phyloP scores from a whole-genome alignment of 2,329 filamentous ascomycete genomes.

The Fonsecaea monophora region DNA sequence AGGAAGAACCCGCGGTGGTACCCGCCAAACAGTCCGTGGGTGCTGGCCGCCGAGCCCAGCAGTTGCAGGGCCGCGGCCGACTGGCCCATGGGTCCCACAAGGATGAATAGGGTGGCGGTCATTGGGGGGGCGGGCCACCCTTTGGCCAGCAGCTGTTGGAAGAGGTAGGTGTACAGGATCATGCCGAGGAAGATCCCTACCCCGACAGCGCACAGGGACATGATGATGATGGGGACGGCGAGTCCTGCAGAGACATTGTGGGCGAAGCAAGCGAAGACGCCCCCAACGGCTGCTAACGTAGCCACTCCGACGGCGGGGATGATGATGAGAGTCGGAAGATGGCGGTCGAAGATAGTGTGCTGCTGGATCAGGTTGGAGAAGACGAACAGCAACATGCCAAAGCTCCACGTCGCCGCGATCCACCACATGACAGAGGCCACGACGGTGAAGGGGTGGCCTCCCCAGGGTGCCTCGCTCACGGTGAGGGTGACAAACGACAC shows the following conservation, averaged over 20 bases:
- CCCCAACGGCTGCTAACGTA: slow-evolving; percentile 35
- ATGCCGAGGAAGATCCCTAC: slow-evolving; percentile 45
- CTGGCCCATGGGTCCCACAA: slow-evolving; percentile 51
- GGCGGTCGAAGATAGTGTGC: slow-evolving; percentile 47
- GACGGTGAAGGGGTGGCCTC: slow-evolving; percentile 42
- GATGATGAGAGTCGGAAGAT: slow-evolving; percentile 48
- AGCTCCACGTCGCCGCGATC: slow-evolving; percentile 43
- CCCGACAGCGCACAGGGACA: slow-evolving; percentile 50
- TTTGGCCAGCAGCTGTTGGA: slow-evolving; percentile 33
- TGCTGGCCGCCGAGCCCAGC: slow-evolving; percentile 46
- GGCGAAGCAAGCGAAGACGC: slow-evolving; percentile 21
- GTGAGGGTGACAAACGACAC: slow-evolving; percentile 45
- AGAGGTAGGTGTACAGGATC: slow-evolving; percentile 44
- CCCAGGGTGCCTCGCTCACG: slow-evolving; percentile 63
- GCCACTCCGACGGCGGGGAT: slow-evolving; percentile 36
- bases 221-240: slow-evolving; percentile 48
- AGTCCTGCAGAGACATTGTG: slow-evolving; percentile 43
- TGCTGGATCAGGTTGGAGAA: slow-evolving; percentile 45
- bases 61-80: slow-evolving; percentile 46
- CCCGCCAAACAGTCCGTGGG: slow-evolving; percentile 43
- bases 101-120: slow-evolving; percentile 47
- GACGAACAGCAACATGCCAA: slow-evolving; percentile 43
- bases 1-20: slow-evolving; percentile 48
- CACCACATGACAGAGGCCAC: slow-evolving; percentile 52
- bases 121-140: slow-evolving; percentile 40